Percentiles rank a stretch among this genome's conserved stretches.
These are phyloP conservation scores for Blastocystis hominis DNA, from an alignment of 352 stramenopile species.

Conservation along the genomic window DNA sequence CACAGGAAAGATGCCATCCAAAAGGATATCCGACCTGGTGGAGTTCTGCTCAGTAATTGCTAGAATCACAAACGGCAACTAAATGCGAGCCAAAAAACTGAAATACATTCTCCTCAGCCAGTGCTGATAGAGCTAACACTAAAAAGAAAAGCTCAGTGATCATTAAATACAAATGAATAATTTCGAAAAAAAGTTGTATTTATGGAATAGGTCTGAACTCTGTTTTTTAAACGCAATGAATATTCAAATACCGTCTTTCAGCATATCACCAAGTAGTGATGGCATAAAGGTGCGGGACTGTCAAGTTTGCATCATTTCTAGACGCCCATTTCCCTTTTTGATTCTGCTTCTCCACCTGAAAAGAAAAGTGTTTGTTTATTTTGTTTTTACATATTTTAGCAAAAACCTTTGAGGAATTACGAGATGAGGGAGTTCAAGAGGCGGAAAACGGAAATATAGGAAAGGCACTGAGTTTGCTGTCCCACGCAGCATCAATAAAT, in stretches of 20 bases:
- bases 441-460: conserved; percentile 33
- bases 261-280: not conserved
- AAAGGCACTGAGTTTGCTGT: conserved; percentile 7
- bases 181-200: too few species aligned
- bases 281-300: not conserved
- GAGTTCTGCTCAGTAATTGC: not conserved
- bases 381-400: not conserved
- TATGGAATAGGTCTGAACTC: too few species aligned
- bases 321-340: not conserved
- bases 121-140: not conserved
- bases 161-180: not conserved
- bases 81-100: not conserved
- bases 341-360: not conserved
- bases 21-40: not conserved
- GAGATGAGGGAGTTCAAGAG: not conserved
- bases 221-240: not conserved
- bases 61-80: not conserved
- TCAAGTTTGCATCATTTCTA: not conserved
- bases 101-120: not conserved
- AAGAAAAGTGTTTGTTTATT: not conserved
- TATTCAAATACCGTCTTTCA: not conserved
- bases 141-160: not conserved
- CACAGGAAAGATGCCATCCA: not conserved
- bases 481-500: conserved; percentile 4
- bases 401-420: not conserved